phyloP scores from a whole-genome alignment of 176 grass and related monocot species.

The Echinochloa phyllopogon region DNA sequence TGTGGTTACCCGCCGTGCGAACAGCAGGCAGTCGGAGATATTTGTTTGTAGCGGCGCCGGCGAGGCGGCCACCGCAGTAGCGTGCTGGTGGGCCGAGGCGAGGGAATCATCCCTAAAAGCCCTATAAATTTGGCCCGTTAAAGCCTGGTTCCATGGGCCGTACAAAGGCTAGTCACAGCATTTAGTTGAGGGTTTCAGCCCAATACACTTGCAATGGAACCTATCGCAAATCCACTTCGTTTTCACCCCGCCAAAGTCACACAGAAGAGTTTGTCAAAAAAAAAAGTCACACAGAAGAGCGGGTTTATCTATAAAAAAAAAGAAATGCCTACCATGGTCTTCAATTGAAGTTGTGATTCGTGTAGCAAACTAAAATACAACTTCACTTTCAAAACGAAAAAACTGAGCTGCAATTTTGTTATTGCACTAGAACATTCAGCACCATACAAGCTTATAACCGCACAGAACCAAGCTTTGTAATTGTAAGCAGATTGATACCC shows the following conservation, averaged over 20 bases:
- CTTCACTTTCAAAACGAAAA: too few species aligned
- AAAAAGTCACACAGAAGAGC: too few species aligned
- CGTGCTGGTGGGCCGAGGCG: neutral
- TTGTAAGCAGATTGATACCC: too few species aligned
- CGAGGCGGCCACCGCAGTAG: neutral
- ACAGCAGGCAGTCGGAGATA: slow-evolving; percentile 33
- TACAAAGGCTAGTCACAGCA: neutral
- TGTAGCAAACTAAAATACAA: too few species aligned
- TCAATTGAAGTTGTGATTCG: neutral
- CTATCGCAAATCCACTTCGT: neutral
- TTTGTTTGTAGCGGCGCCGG: slow-evolving; percentile 37
- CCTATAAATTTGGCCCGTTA: neutral
- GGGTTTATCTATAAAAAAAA: too few species aligned
- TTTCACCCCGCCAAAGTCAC: neutral
- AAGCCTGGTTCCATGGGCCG: neutral
- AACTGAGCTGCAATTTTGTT: too few species aligned
- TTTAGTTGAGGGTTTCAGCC: neutral
- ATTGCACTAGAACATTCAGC: too few species aligned
- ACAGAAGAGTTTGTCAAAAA: too few species aligned
- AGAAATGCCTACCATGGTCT: too few species aligned
- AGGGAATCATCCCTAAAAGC: neutral
- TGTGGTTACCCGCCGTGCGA: neutral
- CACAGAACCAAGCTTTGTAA: too few species aligned
- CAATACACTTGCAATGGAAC: neutral
- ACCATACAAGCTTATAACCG: too few species aligned